A percentile compares a stretch with the other conserved stretches of the same genome.
Conservation (phyloP, 768 basidiomycete species). For the Tephrocybe sp. region DNA sequence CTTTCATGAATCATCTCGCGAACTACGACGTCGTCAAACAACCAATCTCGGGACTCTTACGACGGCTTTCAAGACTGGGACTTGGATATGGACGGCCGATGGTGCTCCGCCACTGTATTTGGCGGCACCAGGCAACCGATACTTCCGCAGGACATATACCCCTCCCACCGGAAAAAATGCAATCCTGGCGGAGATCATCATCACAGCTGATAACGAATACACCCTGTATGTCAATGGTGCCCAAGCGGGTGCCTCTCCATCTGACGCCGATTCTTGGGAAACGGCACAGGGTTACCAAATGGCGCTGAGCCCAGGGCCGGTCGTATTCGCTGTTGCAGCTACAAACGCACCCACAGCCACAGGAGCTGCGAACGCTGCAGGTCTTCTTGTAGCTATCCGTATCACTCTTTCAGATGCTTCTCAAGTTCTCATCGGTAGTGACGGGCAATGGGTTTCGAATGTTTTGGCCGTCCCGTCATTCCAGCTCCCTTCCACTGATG, state of each 20-base stretch:
- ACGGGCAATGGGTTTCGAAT: slow-evolving; percentile 9
- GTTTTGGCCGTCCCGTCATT: slow-evolving; percentile 4
- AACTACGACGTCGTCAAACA: slow-evolving; percentile 3
- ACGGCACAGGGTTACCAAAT: slow-evolving; percentile 14
- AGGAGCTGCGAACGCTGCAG: slow-evolving; percentile 11
- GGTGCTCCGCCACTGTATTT: slow-evolving; percentile 1
- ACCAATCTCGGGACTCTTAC: slow-evolving; percentile 6
- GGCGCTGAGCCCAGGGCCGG: slow-evolving; percentile 12
- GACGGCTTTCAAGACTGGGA: slow-evolving; percentile 4
- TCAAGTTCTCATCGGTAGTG: slow-evolving; percentile 7
- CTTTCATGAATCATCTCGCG: background rate
- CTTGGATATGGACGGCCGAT: slow-evolving; percentile 17
- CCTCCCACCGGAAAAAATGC: slow-evolving; percentile 13
- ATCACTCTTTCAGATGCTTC: slow-evolving; percentile 16
- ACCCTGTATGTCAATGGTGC: slow-evolving; percentile 13
- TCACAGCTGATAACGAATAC: slow-evolving; percentile 14
- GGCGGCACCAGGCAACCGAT: slow-evolving; percentile 9
- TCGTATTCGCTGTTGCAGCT: slow-evolving; percentile 13
- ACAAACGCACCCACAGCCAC: slow-evolving; percentile 7
- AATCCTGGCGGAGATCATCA: slow-evolving; percentile 13
- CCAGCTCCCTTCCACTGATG: slow-evolving; percentile 12
- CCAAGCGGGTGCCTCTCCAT: slow-evolving; percentile 4
- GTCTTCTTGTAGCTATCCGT: slow-evolving; percentile 12
- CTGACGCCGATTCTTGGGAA: slow-evolving; percentile 7
- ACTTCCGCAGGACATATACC: slow-evolving; percentile 12